Evolutionary conservation across 1,139 yeast genomes (phyloP).

Genomic region (Geotrichum restrictum): DNA sequence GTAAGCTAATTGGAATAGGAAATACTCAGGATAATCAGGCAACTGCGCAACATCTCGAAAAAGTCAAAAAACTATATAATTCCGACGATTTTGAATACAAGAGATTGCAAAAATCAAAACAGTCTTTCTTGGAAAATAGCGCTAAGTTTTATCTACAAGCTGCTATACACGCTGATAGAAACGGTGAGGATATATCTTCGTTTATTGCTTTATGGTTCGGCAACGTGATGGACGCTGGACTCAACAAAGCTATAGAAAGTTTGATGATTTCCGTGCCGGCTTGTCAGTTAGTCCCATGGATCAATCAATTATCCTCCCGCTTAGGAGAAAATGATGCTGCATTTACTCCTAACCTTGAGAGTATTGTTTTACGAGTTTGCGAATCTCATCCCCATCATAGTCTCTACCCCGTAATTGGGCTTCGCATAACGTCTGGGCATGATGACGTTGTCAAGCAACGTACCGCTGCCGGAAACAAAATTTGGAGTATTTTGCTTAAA

Average conservation of each 20-base stretch:
- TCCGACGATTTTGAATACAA: slow-evolving; percentile 51
- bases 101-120: slow-evolving; percentile 40
- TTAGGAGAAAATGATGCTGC: slow-evolving; percentile 38
- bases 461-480: slow-evolving; percentile 25
- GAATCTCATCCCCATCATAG: slow-evolving; percentile 72
- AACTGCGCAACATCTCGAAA: slow-evolving; percentile 34
- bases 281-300: slow-evolving; percentile 69
- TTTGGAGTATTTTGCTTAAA: slow-evolving; percentile 21
- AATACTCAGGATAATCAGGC: slow-evolving; percentile 18
- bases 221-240: slow-evolving; percentile 45
- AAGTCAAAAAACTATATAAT: slow-evolving; percentile 46
- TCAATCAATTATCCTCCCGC: slow-evolving; percentile 76
- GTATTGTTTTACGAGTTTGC: slow-evolving; percentile 51
- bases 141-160: slow-evolving; percentile 58
- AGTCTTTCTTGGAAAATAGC: slow-evolving; percentile 52
- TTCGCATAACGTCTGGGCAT: slow-evolving; percentile 25
- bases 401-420: slow-evolving; percentile 56
- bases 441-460: slow-evolving; percentile 20
- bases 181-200: slow-evolving; percentile 62
- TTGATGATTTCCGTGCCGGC: slow-evolving; percentile 50
- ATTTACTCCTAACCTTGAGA: slow-evolving; percentile 57
- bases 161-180: slow-evolving; percentile 45
- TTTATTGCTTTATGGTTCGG: slow-evolving; percentile 87
- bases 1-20: slow-evolving; percentile 35
- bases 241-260: slow-evolving; percentile 30